These are phyloP conservation scores for Neohortaea acidophila DNA, from an alignment of 495 filamentous ascomycete genomes.

Conservation along the genomic window DNA sequence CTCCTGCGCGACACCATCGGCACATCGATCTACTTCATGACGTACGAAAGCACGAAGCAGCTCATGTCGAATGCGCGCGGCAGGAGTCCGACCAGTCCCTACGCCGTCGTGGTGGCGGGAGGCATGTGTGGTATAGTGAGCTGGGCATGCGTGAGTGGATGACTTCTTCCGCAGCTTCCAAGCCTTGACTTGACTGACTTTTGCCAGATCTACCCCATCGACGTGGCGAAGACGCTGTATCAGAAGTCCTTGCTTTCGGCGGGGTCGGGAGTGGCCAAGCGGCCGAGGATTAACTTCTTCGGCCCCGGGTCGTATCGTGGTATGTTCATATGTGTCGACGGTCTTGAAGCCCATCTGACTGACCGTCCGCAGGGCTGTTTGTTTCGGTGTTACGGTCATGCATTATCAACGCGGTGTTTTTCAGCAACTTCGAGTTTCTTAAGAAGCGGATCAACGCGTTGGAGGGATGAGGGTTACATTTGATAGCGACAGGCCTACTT, in stretches of 20 bases:
- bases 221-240: constrained; percentile 71
- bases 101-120: constrained; percentile 58
- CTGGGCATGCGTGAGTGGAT: constrained; percentile 57
- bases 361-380: constrained; percentile 48
- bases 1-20: constrained; percentile 75
- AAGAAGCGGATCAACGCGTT: constrained; percentile 54
- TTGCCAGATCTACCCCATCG: constrained; percentile 52
- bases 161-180: not conserved
- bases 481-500: too few relatives aligned
- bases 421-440: constrained; percentile 59
- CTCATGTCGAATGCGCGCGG: constrained; percentile 58
- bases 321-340: constrained; percentile 17
- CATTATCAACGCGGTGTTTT: constrained; percentile 61
- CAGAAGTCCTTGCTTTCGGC: constrained; percentile 64
- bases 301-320: constrained; percentile 53
- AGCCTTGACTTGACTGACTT: not conserved
- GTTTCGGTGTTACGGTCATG: constrained; percentile 68
- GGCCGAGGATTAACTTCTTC: constrained; percentile 58
- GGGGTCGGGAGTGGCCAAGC: constrained; percentile 40
- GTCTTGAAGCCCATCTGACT: too few relatives aligned
- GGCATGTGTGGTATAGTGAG: constrained; percentile 66
- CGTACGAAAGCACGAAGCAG: constrained; percentile 84
- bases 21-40: constrained; percentile 78
- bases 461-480: constrained; percentile 23
- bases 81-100: constrained; percentile 51